A percentile compares a stretch with the other conserved stretches of the same genome.
These are phyloP conservation scores for Trichopus zeylanicus DNA, from an alignment of 116 monocot genomes.

Conservation along the genomic window DNA sequence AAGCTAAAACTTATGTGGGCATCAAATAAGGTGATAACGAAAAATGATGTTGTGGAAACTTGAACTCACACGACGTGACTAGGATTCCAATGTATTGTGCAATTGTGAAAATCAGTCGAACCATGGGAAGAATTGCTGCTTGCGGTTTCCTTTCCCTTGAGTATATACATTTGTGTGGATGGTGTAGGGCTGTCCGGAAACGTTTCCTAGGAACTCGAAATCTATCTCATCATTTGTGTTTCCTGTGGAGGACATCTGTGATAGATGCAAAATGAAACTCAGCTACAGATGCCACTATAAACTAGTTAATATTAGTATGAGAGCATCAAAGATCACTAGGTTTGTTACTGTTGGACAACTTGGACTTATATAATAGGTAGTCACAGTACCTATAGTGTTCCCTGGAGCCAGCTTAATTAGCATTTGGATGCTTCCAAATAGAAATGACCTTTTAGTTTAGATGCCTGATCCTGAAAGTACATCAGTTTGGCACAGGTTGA, in stretches of 20 bases:
- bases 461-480: slow-evolving; percentile 33
- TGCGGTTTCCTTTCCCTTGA: slow-evolving; percentile 42
- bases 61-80: slow-evolving; percentile 61
- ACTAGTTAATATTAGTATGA: not conserved
- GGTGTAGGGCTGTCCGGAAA: slow-evolving; percentile 51
- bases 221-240: slow-evolving; percentile 63
- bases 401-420: slow-evolving; percentile 48
- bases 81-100: slow-evolving; percentile 78
- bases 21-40: not conserved
- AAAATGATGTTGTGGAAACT: no score
- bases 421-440: slow-evolving; percentile 60
- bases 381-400: slow-evolving; percentile 63
- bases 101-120: slow-evolving; percentile 73
- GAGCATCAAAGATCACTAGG: not conserved
- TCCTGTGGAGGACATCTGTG: slow-evolving; percentile 33
- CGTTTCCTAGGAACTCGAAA: slow-evolving; percentile 77
- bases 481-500: no score
- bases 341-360: not conserved
- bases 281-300: not conserved
- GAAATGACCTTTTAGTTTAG: slow-evolving; percentile 30
- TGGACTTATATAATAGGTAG: slow-evolving; percentile 56
- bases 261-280: not conserved
- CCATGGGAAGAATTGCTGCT: slow-evolving; percentile 75
- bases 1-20: no score
- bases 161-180: slow-evolving; percentile 67